A percentile compares a stretch with the other conserved stretches of the same genome.
Evolutionary conservation across 352 stramenopile genomes (phyloP).

Genomic region (Globisporangium ultimum): DNA sequence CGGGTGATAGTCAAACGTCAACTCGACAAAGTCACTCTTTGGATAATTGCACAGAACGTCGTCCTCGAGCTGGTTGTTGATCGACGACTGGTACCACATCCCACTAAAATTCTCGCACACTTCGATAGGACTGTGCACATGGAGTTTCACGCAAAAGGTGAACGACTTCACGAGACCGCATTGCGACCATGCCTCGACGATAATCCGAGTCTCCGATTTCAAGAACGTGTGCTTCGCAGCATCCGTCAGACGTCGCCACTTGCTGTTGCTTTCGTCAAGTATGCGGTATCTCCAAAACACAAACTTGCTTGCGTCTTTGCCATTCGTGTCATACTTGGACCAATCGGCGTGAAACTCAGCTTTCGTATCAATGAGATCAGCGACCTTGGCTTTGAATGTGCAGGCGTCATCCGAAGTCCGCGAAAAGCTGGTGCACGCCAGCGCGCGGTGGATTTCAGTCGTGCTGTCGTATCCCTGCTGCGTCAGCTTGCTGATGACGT

Average conservation of each 20-base stretch:
- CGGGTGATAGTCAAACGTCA: constrained; percentile 40
- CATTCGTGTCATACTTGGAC: not conserved
- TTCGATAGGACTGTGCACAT: constrained; percentile 23
- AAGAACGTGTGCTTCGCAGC: constrained; percentile 12
- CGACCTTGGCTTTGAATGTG: constrained; percentile 2
- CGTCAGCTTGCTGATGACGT: not conserved
- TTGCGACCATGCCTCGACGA: constrained; percentile 37
- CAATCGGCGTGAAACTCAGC: constrained; percentile 7
- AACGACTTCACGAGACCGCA: constrained; percentile 29
- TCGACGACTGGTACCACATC: constrained; percentile 43
- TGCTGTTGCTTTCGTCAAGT: constrained; percentile 6
- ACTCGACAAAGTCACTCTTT: constrained; percentile 43
- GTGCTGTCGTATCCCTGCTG: constrained; percentile 10
- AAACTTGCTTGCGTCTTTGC: constrained; percentile 11
- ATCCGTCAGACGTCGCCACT: constrained; percentile 9
- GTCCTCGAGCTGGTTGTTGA: not conserved
- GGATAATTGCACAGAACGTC: constrained; percentile 26
- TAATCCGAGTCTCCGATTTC: constrained; percentile 5
- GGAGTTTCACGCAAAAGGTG: constrained; percentile 31
- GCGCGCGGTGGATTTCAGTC: constrained; percentile 16
- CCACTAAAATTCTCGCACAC: constrained; percentile 31
- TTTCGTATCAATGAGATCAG: constrained; percentile 8
- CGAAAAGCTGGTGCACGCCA: constrained; percentile 13
- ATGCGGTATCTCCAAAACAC: constrained; percentile 20
- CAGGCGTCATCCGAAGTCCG: constrained; percentile 4